Conservation (phyloP, 106 monocot genomes). For the Iris macrosiphon region DNA sequence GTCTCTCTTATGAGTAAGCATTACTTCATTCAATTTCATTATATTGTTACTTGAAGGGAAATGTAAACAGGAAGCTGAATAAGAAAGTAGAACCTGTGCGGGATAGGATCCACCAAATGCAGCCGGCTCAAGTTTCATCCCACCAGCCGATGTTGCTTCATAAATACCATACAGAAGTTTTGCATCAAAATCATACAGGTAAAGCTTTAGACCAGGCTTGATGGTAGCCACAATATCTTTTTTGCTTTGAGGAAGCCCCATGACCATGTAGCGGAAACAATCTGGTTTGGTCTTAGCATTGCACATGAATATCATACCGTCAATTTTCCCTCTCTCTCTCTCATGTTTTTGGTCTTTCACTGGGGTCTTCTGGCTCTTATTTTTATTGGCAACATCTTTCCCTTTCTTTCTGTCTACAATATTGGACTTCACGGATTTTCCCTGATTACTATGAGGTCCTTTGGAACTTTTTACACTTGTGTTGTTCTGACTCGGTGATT, state of each 20-base stretch:
- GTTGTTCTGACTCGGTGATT: not conserved
- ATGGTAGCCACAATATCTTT: constrained; percentile 25
- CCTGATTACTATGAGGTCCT: not conserved
- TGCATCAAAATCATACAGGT: constrained; percentile 36
- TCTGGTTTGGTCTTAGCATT: constrained; percentile 33
- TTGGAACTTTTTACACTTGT: constrained; percentile 3
- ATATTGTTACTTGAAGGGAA: not conserved
- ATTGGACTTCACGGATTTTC: not conserved
- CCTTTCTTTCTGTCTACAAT: not conserved
- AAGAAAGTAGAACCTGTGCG: constrained; percentile 26
- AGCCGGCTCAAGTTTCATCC: constrained; percentile 39
- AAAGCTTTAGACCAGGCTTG: constrained; percentile 25
- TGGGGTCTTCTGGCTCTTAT: constrained; percentile 1
- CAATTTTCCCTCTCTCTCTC: constrained; percentile 8
- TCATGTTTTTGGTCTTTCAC: not conserved
- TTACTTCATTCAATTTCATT: too few species aligned
- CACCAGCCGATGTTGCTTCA: constrained; percentile 36
- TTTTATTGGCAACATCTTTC: constrained; percentile 1
- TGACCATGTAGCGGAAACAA: constrained; percentile 30
- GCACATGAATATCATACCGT: constrained; percentile 36
- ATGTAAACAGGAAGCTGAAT: constrained; percentile 3
- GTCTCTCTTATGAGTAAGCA: not conserved
- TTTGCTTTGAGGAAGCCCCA: constrained; percentile 33
- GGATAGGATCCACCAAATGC: constrained; percentile 31
- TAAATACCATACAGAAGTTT: constrained; percentile 36